Conservation (phyloP, 2,329 filamentous ascomycete genomes). For the Fusarium irregulare region DNA sequence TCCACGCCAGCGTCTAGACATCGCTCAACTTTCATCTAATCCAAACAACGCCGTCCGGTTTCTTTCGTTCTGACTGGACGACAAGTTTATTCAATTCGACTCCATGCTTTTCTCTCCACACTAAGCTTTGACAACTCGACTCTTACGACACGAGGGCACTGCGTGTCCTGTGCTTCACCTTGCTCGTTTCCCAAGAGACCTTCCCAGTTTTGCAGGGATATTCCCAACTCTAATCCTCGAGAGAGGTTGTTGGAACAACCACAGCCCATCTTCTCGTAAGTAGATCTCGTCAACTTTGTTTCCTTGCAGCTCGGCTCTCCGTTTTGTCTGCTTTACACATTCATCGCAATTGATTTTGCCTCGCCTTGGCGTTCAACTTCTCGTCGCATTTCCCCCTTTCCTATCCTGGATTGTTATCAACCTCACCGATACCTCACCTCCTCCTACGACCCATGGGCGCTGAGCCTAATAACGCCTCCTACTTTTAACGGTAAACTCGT, state of each 20-base stretch:
- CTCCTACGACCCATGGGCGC: slow-evolving; percentile 22
- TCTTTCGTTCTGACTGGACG: slow-evolving; percentile 27
- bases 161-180: slow-evolving; percentile 35
- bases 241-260: slow-evolving; percentile 40
- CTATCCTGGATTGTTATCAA: slow-evolving; percentile 32
- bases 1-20: slow-evolving; percentile 36
- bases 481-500: neutral
- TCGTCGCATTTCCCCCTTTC: slow-evolving; percentile 26
- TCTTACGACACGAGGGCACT: slow-evolving; percentile 28
- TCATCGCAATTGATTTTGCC: slow-evolving; percentile 10
- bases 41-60: slow-evolving; percentile 42
- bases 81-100: slow-evolving; percentile 28
- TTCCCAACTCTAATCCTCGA: slow-evolving; percentile 42
- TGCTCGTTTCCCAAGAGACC: slow-evolving; percentile 45
- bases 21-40: slow-evolving; percentile 38
- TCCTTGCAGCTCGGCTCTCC: slow-evolving; percentile 4
- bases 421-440: slow-evolving; percentile 24
- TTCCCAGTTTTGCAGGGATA: slow-evolving; percentile 43
- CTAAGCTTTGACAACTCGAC: slow-evolving; percentile 33
- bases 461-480: slow-evolving; percentile 8
- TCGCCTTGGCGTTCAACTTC: slow-evolving; percentile 21
- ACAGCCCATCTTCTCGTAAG: slow-evolving; percentile 45
- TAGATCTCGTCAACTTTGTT: slow-evolving; percentile 27
- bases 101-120: slow-evolving; percentile 39
- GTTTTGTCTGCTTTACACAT: slow-evolving; percentile 10